Evolutionary conservation across 306 rosid species (phyloP), one percentile per base, ranked within the genome.

Genomic region (Lablab purpureus): DNA sequence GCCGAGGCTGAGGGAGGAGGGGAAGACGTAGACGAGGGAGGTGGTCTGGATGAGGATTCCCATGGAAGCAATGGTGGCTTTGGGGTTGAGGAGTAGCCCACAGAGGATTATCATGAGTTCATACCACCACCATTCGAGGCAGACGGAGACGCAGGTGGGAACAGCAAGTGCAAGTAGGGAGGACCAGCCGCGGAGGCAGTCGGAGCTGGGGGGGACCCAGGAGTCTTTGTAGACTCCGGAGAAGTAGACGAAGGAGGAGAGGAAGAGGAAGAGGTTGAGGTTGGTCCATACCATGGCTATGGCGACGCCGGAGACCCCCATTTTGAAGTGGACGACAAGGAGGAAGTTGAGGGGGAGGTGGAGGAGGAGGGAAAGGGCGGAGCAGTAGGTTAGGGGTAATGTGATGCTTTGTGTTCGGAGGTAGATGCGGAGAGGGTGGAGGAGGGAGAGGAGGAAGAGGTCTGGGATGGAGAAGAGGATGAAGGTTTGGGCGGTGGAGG

Each of bases 111-210:
- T 93, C 98, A 96, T 93, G 74, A 96, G 77, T 64, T 96, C 99
- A 34, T 96, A 96, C 99, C 99, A 96, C 99, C 99, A 96, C 99
- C 99, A 96, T 34, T 96, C 99, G 3, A 96, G 85, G 74, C 99
- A 96, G 15, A 96, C 99, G 0, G 99, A 96, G 11, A 91, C 84
- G 11, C 99, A 96, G n/a, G 93, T 90, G 2, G 99, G 99, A 27
- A 96, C 43, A 0, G 98, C 88, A 6, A 96, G 87, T 10, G 93
- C 79, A 7, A 96, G 92, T 19, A 96, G 47, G 4, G 91, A 84
- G 0, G 96, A 81, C 99, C 99, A 96, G 0, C 97, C 98, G 2
- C 47, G 77, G 46, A 96, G 64, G 65, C 98, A 96, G 13, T 96
- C 98, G n/a, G 82, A 17, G 67, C 88, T 87, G 0, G 93, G 97